Conservation (phyloP, 1,284 basidiomycete genomes). For the Fereydounia khargensis region DNA sequence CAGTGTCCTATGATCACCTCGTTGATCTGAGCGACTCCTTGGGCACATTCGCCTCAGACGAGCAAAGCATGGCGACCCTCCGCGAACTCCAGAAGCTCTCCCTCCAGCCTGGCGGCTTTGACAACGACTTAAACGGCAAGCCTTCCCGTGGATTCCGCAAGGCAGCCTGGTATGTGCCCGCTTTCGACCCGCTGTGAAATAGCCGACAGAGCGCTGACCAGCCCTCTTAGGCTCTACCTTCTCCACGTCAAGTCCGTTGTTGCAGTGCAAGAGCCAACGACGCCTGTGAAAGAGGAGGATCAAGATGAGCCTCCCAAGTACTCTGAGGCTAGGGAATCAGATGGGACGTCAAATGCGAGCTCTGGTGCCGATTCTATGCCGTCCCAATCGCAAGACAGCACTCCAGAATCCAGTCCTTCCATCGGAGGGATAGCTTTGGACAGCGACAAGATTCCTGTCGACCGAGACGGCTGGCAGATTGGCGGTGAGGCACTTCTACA, state of each 20-base stretch:
- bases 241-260: background rate
- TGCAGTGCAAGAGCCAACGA: background rate
- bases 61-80: no score
- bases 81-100: background rate
- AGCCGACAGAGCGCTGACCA: background rate
- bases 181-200: background rate
- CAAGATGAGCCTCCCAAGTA: no score
- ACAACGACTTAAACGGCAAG: background rate
- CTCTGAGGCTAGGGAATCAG: no score
- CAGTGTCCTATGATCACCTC: no score
- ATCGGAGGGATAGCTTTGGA: no score
- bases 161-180: constrained; percentile 2
- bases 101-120: background rate
- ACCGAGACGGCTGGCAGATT: constrained; percentile 35
- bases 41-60: no score
- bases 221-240: background rate
- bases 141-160: background rate
- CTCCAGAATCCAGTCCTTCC: no score
- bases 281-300: background rate
- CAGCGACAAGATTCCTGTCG: constrained; percentile 4
- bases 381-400: no score
- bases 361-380: no score
- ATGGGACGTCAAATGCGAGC: no score
- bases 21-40: no score
- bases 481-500: constrained; percentile 1